A percentile compares a stretch with the other conserved stretches of the same genome.
Evolutionary conservation across 75 land plant species (phyloP).

Genomic region (Pseudotsuga menziesii): DNA sequence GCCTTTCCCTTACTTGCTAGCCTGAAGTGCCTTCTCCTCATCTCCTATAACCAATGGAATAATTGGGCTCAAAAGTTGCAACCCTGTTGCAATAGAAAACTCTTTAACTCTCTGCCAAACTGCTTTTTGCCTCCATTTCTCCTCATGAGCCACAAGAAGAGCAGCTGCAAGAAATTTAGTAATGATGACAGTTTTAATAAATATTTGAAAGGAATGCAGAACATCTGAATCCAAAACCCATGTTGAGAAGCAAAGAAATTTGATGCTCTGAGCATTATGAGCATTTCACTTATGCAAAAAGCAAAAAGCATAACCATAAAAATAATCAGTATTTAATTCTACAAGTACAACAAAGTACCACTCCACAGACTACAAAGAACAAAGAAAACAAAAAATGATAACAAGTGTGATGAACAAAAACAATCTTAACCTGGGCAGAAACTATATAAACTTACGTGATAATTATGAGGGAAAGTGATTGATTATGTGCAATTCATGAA

Average conservation of each 20-base stretch:
- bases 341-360: background rate
- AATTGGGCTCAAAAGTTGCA: conserved; percentile 69
- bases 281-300: background rate
- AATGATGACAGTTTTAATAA: background rate
- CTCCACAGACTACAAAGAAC: background rate
- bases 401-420: background rate
- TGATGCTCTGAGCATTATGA: background rate
- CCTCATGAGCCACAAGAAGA: conserved; percentile 61
- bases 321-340: background rate
- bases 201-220: background rate
- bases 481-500: too few species aligned
- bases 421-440: too few species aligned
- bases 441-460: too few species aligned
- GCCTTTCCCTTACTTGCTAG: conserved; percentile 65
- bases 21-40: conserved; percentile 75
- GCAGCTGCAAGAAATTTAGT: conserved; percentile 60
- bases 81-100: conserved; percentile 49
- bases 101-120: conserved; percentile 73
- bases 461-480: too few species aligned
- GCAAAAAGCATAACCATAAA: background rate
- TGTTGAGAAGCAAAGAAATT: background rate
- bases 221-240: background rate
- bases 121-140: conserved; percentile 70
- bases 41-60: conserved; percentile 82
- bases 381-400: background rate